Evolutionary conservation across 2,329 filamentous ascomycete species (phyloP).

Genomic region (Cercospora zeina): DNA sequence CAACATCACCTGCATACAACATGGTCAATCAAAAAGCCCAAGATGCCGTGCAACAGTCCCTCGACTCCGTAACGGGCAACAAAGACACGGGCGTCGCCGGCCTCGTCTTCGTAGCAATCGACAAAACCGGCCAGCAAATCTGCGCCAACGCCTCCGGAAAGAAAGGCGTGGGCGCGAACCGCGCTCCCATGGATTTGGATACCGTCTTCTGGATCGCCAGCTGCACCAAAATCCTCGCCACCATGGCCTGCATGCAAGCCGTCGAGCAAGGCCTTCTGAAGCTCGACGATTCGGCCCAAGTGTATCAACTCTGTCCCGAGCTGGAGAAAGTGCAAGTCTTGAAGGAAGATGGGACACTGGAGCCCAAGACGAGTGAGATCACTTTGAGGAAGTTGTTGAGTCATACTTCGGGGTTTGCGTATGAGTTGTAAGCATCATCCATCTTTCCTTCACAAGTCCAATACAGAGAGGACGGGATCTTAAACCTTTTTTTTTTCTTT

Average conservation of each 20-base stretch:
- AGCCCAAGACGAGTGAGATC: constrained; percentile 49
- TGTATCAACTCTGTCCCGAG: constrained; percentile 48
- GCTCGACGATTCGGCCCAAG: constrained; percentile 46
- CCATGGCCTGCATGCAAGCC: constrained; percentile 52
- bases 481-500: too few relatives aligned
- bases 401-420: constrained; percentile 56
- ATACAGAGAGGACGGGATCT: too few relatives aligned
- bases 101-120: constrained; percentile 49
- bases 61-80: constrained; percentile 40
- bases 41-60: constrained; percentile 43
- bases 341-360: constrained; percentile 44
- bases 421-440: constrained; percentile 43
- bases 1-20: background rate
- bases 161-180: constrained; percentile 39
- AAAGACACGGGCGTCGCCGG: constrained; percentile 43
- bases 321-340: constrained; percentile 47
- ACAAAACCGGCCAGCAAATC: constrained; percentile 48
- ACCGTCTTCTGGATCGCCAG: constrained; percentile 60
- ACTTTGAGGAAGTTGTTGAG: constrained; percentile 54
- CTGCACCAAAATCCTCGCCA: constrained; percentile 50
- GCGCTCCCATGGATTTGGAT: constrained; percentile 60
- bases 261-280: constrained; percentile 47
- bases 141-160: constrained; percentile 48
- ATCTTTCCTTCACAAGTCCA: too few relatives aligned
- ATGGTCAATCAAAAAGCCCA: constrained; percentile 37